Evolutionary conservation across 1,139 yeast species (phyloP).

Genomic region (Scheffersomyces illinoinensis): DNA sequence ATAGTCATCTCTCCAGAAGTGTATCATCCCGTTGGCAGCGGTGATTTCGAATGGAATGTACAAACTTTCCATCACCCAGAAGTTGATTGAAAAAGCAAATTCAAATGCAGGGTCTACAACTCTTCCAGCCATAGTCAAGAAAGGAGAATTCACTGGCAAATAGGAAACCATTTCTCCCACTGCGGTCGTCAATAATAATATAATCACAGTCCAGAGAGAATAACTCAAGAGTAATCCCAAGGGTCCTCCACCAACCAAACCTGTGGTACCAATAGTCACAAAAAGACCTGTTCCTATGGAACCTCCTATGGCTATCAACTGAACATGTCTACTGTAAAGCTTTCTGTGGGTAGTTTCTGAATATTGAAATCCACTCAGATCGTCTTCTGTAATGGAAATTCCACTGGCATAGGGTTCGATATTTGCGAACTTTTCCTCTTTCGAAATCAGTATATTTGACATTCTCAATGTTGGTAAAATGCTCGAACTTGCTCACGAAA

Average conservation of each 20-base stretch:
- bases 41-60: slow-evolving; percentile 82
- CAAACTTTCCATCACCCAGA: slow-evolving; percentile 73
- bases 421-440: background rate
- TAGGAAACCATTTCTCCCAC: slow-evolving; percentile 85
- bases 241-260: slow-evolving; percentile 49
- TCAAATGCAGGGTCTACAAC: slow-evolving; percentile 69
- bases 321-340: slow-evolving; percentile 40
- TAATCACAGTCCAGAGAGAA: slow-evolving; percentile 48
- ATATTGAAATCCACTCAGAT: background rate
- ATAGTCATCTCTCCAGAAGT: slow-evolving; percentile 78
- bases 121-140: slow-evolving; percentile 55
- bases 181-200: slow-evolving; percentile 63
- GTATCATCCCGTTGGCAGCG: slow-evolving; percentile 75
- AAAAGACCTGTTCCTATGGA: slow-evolving; percentile 52
- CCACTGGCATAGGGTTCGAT: background rate
- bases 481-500: background rate
- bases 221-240: slow-evolving; percentile 45
- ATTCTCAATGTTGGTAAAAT: background rate
- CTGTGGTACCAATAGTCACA: slow-evolving; percentile 46
- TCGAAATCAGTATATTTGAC: background rate
- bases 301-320: slow-evolving; percentile 51
- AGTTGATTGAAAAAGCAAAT: slow-evolving; percentile 78
- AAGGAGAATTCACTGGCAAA: slow-evolving; percentile 69
- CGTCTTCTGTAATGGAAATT: background rate
- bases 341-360: slow-evolving; percentile 12